Base-by-base conservation (phyloP, 352 stramenopile species). In the Phytophthora tubulina region DNA sequence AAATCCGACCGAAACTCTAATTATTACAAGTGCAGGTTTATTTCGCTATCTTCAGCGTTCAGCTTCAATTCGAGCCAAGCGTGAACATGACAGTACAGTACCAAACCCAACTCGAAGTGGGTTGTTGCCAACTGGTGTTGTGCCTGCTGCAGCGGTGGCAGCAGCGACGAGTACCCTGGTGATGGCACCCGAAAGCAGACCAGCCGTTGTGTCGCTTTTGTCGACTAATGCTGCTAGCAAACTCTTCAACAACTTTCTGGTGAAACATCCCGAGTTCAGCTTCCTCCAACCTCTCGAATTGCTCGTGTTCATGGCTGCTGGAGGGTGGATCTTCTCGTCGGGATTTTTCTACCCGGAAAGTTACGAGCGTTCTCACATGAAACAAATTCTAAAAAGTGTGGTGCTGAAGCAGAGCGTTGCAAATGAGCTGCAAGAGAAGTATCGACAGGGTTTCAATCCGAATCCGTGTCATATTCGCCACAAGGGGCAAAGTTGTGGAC, bases 1-100 rank as follows among this genome's bases (percentile, higher is more conserved):
- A 46, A 27, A 27, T 50, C 6, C 17, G 9, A 46, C 3, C 9
- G 17, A 13, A 46, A 21, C 27, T 14, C 51, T 57, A 13, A 45
- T 17, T 17, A 6, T 35, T 35, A 6, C 10, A 4, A 7, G 27
- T 54, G 11, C 31, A 88, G 80, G 72, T 38, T 51, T 78, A 13
- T 89, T 84, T 27, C 71, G 80, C 30, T 86, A 80, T 35, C 44
- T 79, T 15, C 70, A 83, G 45, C 69, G 71, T 6, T 59, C 78
- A 53, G 51, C 60, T 30, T 53, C 46, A 32, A 50, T 65, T 36
- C 49, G 27, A 51, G 58, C 38, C 50, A 72, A 68, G 7, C 13
- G 9, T 15, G 4, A 39, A 42, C 27, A 3, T 30, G 30, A 11
- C 15, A n/a, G 56, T 38, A 33, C 32, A 4, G 33, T 39, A 13